A percentile compares a stretch with the other conserved stretches of the same genome.
Evolutionary conservation across 257 asterid species (phyloP).

Genomic region (Nicotiana otophora): DNA sequence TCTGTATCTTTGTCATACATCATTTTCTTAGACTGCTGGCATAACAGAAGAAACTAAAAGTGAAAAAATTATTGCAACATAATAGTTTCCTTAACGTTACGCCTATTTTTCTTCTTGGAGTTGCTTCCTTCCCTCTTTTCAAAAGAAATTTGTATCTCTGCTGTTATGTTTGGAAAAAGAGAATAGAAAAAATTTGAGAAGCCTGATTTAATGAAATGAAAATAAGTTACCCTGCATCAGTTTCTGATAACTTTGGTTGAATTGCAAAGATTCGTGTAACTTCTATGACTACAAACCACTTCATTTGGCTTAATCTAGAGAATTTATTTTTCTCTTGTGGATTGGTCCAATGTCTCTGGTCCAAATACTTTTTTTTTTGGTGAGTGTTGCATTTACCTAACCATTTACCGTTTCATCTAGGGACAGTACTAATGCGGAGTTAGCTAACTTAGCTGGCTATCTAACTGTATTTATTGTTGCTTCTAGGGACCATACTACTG

Average conservation of each 20-base stretch:
- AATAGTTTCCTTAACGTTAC: not conserved
- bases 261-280: not conserved
- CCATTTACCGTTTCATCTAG: not conserved
- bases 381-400: not conserved
- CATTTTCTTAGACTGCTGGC: not conserved
- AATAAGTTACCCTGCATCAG: not conserved
- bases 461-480: not conserved
- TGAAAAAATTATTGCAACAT: not conserved
- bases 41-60: not conserved
- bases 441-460: not conserved
- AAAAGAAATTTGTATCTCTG: not conserved
- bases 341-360: not conserved
- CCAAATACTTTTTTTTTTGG: not conserved
- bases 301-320: not conserved
- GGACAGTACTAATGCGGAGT: not conserved
- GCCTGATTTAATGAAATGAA: not conserved
- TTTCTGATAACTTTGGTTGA: not conserved
- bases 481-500: slow-evolving; percentile 82
- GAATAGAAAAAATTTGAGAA: no score
- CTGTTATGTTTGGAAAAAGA: no score
- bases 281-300: not conserved
- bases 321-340: not conserved
- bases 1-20: not conserved
- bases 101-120: not conserved
- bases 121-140: not conserved